A percentile compares a stretch with the other conserved stretches of the same genome.
Conservation (phyloP, 345 rosid genomes). For the Eucalyptus tenuipes region DNA sequence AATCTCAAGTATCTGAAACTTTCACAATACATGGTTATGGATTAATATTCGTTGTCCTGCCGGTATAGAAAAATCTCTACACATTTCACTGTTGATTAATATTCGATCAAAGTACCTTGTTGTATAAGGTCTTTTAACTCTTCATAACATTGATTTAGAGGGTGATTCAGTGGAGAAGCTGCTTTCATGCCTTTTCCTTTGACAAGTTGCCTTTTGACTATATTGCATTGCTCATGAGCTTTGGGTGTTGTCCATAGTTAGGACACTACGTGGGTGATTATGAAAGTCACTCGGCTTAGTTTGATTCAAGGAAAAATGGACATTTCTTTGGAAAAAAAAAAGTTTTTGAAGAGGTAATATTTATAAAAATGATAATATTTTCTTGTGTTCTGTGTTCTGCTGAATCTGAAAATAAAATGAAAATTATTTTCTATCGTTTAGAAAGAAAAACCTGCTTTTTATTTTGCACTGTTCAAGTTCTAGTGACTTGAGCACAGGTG, state of each 20-base stretch:
- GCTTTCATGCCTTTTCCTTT: background rate
- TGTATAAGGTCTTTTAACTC: background rate
- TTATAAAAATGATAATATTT: background rate
- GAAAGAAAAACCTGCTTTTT: background rate
- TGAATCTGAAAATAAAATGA: background rate
- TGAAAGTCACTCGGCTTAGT: background rate
- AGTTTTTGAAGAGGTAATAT: background rate
- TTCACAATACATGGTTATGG: background rate
- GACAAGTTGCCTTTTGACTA: background rate
- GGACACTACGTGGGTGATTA: background rate
- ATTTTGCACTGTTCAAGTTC: background rate
- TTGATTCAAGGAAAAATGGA: background rate
- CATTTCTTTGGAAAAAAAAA: background rate
- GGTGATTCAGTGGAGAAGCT: background rate
- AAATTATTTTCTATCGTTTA: accelerated
- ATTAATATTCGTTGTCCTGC: background rate
- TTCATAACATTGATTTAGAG: background rate
- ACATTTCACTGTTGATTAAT: background rate
- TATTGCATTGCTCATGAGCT: background rate
- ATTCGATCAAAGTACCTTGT: background rate
- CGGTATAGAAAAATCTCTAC: background rate
- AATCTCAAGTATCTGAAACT: background rate
- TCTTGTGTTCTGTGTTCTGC: accelerated
- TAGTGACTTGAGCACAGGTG: accelerated
- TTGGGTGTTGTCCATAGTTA: background rate